Evolutionary conservation across 768 basidiomycete genomes (phyloP).

Genomic region (Boletus reticulatus): DNA sequence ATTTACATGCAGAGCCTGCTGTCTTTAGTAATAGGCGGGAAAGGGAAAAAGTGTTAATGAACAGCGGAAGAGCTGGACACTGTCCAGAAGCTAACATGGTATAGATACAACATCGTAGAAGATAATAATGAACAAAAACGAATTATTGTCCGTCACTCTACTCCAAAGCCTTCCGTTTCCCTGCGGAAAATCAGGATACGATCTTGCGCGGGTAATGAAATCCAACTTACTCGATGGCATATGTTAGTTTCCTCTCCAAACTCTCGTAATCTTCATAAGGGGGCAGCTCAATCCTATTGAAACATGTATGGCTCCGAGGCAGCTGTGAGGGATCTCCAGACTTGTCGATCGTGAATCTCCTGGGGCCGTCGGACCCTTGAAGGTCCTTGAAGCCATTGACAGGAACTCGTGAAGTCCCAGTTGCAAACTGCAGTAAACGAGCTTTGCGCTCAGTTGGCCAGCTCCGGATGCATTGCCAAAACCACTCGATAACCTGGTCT

Average conservation of each 20-base stretch:
- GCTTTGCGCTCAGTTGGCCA: constrained; percentile 92
- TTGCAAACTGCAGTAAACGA: constrained; percentile 84
- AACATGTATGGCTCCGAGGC: constrained; percentile 92
- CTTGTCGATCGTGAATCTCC: constrained; percentile 94
- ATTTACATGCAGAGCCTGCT: too few species aligned
- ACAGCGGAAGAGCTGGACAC: too few species aligned
- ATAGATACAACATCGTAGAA: constrained; percentile 15
- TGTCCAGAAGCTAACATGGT: background rate
- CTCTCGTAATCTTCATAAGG: constrained; percentile 88
- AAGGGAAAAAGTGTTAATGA: background rate
- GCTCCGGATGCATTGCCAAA: constrained; percentile 88
- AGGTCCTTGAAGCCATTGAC: constrained; percentile 95
- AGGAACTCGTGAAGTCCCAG: constrained; percentile 79
- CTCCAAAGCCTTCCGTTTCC: constrained; percentile 77
- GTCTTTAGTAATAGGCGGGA: too few species aligned
- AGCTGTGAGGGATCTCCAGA: constrained; percentile 85
- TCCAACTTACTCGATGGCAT: constrained; percentile 72
- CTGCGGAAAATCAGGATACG: constrained; percentile 35
- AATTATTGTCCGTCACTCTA: constrained; percentile 40
- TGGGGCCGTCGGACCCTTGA: constrained; percentile 89
- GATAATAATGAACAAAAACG: constrained; percentile 5
- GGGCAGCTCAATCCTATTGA: constrained; percentile 86
- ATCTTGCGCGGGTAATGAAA: background rate
- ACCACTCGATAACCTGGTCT: constrained; percentile 91
- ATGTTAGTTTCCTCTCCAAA: constrained; percentile 80